Evolutionary conservation across 345 rosid genomes (phyloP).

Genomic region (Fremontodendron californicum): DNA sequence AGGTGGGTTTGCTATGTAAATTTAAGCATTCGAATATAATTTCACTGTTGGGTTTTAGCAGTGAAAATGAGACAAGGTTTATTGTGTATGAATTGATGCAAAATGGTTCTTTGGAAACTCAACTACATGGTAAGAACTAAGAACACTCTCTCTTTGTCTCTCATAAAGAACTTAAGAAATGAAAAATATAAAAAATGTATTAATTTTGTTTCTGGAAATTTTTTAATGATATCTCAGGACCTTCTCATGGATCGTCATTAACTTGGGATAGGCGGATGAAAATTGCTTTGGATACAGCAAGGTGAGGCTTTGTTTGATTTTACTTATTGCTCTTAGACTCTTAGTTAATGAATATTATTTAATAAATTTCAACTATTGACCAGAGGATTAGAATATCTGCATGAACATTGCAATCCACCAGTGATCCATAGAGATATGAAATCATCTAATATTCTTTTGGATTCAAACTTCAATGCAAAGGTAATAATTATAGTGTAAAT

Average conservation of each 20-base stretch:
- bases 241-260: slow-evolving; percentile 65
- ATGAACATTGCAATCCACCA: slow-evolving; percentile 81
- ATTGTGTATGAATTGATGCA: slow-evolving; percentile 89
- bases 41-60: slow-evolving; percentile 69
- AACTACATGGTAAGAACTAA: slow-evolving; percentile 72
- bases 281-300: slow-evolving; percentile 83
- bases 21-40: slow-evolving; percentile 77
- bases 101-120: slow-evolving; percentile 83
- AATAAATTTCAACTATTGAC: slow-evolving; percentile 24
- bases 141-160: neutral
- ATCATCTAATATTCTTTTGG: slow-evolving; percentile 90
- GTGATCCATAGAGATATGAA: slow-evolving; percentile 99
- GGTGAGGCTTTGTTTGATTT: slow-evolving; percentile 39
- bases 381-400: slow-evolving; percentile 95
- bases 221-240: slow-evolving; percentile 36
- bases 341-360: neutral
- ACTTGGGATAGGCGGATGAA: slow-evolving; percentile 92
- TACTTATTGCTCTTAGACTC: neutral
- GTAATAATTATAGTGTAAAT: slow-evolving; percentile 29
- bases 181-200: neutral
- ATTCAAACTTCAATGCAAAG: slow-evolving; percentile 89
- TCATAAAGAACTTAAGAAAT: neutral
- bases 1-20: slow-evolving; percentile 72
- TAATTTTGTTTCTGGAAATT: neutral
- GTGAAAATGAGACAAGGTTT: slow-evolving; percentile 48